These are phyloP conservation scores for Iberis pinnata DNA, from an alignment of 345 rosid genomes.

Conservation along the genomic window DNA sequence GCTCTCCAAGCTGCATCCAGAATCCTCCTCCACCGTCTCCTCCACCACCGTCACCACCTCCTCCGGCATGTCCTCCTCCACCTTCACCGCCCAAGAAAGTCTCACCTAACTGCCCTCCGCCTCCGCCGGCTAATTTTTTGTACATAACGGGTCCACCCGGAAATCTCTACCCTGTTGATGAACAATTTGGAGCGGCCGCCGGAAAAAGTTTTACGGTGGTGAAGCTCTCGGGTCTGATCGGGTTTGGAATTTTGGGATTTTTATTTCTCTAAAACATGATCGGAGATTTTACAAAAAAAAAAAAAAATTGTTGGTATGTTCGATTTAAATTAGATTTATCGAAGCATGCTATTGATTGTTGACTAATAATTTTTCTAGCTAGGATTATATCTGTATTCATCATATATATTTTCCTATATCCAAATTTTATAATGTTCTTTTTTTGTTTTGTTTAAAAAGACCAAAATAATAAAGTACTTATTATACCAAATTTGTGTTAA, in stretches of 20 bases:
- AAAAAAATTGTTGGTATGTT: constrained; percentile 25
- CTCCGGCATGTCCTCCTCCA: constrained; percentile 36
- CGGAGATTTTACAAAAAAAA: neutral
- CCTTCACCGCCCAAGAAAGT: constrained; percentile 42
- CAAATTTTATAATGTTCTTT: constrained; percentile 3
- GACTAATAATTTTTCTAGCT: constrained; percentile 8
- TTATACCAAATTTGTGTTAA: constrained; percentile 2
- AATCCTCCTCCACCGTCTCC: constrained; percentile 51
- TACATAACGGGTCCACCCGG: constrained; percentile 66
- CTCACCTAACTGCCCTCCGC: constrained; percentile 51
- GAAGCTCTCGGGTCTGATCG: constrained; percentile 33
- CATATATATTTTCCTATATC: neutral
- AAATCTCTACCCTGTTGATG: constrained; percentile 46
- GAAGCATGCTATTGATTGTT: constrained; percentile 5
- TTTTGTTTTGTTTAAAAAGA: too few species aligned
- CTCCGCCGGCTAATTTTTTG: constrained; percentile 39
- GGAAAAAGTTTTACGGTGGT: constrained; percentile 14
- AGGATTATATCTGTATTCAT: constrained; percentile 14
- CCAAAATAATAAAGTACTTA: constrained; percentile 22
- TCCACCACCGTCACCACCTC: constrained; percentile 36
- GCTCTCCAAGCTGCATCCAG: constrained; percentile 43
- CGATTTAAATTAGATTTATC: constrained; percentile 9
- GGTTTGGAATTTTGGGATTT: constrained; percentile 33
- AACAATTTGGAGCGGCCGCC: constrained; percentile 28
- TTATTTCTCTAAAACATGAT: constrained; percentile 28